Evolutionary conservation across 352 stramenopile genomes (phyloP).

Genomic region (Chrysophaeum taylorii): DNA sequence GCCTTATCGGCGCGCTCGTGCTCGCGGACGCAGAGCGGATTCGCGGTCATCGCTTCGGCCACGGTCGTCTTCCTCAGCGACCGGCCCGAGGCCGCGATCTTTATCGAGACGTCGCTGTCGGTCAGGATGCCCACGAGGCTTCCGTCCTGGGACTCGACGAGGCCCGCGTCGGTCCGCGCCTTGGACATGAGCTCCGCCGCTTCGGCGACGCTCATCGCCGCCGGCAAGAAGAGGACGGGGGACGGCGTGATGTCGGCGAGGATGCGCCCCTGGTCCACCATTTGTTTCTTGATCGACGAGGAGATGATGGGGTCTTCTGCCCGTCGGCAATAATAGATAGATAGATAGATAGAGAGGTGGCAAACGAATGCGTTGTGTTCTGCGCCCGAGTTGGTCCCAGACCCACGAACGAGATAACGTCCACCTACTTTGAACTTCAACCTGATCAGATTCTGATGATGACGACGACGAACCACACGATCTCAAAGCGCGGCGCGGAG

Average conservation of each 20-base stretch:
- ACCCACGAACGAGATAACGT: too few species aligned
- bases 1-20: slow-evolving; percentile 66
- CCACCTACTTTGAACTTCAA: too few species aligned
- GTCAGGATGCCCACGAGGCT: slow-evolving; percentile 67
- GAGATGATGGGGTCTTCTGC: neutral
- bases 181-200: slow-evolving; percentile 63
- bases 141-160: slow-evolving; percentile 53
- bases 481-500: too few species aligned
- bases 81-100: slow-evolving; percentile 49
- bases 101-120: slow-evolving; percentile 66
- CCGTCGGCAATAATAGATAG: neutral
- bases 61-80: slow-evolving; percentile 44
- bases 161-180: slow-evolving; percentile 51
- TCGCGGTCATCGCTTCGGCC: slow-evolving; percentile 64
- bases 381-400: too few species aligned
- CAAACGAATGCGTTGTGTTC: too few species aligned
- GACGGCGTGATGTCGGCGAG: neutral
- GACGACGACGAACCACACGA: too few species aligned
- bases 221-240: slow-evolving; percentile 59
- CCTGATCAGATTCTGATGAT: too few species aligned
- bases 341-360: neutral
- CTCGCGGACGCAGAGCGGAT: slow-evolving; percentile 59
- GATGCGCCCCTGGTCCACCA: neutral
- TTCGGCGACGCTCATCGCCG: slow-evolving; percentile 68
- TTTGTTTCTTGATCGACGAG: neutral